These are phyloP conservation scores for Globisporangium nodosum DNA, from an alignment of 352 stramenopile species.

Conservation along the genomic window DNA sequence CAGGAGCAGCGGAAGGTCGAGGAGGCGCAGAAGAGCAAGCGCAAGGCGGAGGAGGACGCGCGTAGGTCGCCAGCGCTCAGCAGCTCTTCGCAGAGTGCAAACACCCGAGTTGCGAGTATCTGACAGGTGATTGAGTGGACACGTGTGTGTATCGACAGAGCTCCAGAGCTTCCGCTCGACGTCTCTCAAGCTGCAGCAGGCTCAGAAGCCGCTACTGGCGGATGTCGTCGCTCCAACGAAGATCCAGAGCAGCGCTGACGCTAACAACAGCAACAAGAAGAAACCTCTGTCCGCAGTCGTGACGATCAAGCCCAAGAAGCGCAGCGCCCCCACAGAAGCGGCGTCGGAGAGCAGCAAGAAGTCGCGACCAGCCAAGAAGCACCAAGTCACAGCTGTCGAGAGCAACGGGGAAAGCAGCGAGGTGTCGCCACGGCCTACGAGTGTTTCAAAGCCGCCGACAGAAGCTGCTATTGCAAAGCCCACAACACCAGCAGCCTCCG, in stretches of 20 bases:
- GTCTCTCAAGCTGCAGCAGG: slow-evolving; percentile 44
- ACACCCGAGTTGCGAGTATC: not conserved
- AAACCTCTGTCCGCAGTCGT: slow-evolving; percentile 14
- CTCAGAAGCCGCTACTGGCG: slow-evolving; percentile 26
- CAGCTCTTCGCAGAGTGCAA: not conserved
- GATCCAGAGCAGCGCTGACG: not conserved
- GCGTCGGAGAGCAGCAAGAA: slow-evolving; percentile 11
- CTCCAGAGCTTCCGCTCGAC: slow-evolving; percentile 60
- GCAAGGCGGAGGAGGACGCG: slow-evolving; percentile 26
- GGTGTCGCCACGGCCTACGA: not conserved
- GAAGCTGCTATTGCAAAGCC: slow-evolving; percentile 1
- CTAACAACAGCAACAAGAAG: slow-evolving; percentile 8
- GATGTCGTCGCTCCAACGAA: slow-evolving; percentile 4
- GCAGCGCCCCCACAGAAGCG: slow-evolving; percentile 4
- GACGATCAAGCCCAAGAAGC: slow-evolving; percentile 58
- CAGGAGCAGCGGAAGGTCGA: slow-evolving; percentile 57
- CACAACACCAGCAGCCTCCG: not conserved
- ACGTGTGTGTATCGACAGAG: slow-evolving; percentile 19
- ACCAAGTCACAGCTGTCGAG: slow-evolving; percentile 1
- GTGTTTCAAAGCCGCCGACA: not conserved
- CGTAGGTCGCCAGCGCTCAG: slow-evolving; percentile 17
- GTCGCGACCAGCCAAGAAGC: slow-evolving; percentile 17
- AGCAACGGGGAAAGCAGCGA: not conserved
- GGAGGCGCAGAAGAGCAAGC: slow-evolving; percentile 23
- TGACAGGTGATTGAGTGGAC: not conserved